A percentile compares a stretch with the other conserved stretches of the same genome.
Conservation (phyloP, 2,329 filamentous ascomycete genomes). For the Allantophomopsis cytisporea region DNA sequence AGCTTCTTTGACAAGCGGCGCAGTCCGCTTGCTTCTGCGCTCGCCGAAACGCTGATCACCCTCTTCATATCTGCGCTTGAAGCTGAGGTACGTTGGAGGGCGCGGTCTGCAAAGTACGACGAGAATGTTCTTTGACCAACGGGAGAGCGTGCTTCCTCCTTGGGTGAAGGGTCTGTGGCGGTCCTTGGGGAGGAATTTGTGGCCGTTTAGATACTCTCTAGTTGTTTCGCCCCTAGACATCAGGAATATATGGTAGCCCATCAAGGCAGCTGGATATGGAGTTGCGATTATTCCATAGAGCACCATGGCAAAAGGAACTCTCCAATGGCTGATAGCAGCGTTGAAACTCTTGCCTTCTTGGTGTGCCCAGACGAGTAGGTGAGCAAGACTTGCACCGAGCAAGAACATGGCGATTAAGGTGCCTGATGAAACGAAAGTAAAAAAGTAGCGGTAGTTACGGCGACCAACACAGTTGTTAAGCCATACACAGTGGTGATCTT, state of each 20-base stretch:
- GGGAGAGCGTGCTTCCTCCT: constrained; percentile 38
- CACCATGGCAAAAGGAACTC: constrained; percentile 77
- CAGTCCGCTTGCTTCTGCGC: constrained; percentile 35
- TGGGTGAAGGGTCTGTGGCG: constrained; percentile 85
- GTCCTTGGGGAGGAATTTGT: constrained; percentile 88
- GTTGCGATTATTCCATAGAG: constrained; percentile 66
- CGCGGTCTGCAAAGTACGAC: constrained; percentile 72
- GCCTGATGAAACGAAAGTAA: constrained; percentile 73
- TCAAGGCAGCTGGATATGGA: constrained; percentile 72
- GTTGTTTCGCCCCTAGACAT: constrained; percentile 89
- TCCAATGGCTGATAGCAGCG: constrained; percentile 53
- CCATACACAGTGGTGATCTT: constrained; percentile 98
- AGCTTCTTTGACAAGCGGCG: constrained; percentile 32
- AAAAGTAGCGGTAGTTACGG: constrained; percentile 97
- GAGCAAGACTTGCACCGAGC: constrained; percentile 63
- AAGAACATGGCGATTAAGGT: constrained; percentile 67
- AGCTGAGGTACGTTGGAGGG: constrained; percentile 76
- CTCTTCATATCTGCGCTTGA: constrained; percentile 62
- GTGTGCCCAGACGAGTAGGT: constrained; percentile 60
- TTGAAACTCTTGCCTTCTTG: constrained; percentile 54
- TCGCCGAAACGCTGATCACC: constrained; percentile 75
- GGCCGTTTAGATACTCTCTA: constrained; percentile 86
- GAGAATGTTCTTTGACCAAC: constrained; percentile 53
- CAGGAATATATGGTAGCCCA: constrained; percentile 82
- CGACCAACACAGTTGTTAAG: constrained; percentile 96